These are phyloP conservation scores for Agaricales sp. DNA, from an alignment of 1,284 basidiomycete genomes.

Conservation along the genomic window DNA sequence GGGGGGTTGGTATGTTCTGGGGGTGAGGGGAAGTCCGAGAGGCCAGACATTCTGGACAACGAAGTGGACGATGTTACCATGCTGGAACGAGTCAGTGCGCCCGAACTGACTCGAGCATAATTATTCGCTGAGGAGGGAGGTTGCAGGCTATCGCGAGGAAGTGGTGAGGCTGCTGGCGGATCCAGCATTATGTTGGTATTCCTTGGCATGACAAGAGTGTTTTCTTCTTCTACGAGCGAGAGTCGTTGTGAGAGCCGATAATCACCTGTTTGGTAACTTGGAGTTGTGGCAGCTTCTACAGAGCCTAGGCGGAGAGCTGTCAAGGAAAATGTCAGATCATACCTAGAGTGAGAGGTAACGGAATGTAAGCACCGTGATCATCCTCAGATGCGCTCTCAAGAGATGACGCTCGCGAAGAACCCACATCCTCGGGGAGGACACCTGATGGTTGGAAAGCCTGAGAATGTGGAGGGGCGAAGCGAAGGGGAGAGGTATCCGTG, in stretches of 20 bases:
- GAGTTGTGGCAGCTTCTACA: slow-evolving; percentile 42
- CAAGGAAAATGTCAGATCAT: slow-evolving; percentile 10
- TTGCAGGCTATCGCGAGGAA: slow-evolving; percentile 23
- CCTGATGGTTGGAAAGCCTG: slow-evolving; percentile 27
- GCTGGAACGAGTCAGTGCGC: slow-evolving; percentile 34
- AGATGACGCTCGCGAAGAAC: slow-evolving; percentile 45
- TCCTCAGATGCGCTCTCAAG: slow-evolving; percentile 29
- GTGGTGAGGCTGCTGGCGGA: slow-evolving; percentile 2
- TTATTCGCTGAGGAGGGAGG: slow-evolving; percentile 25
- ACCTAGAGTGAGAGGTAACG: not conserved
- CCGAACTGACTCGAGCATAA: not conserved
- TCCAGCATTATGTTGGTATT: slow-evolving; percentile 2
- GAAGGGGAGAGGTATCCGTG: not conserved
- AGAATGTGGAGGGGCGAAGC: slow-evolving; percentile 8
- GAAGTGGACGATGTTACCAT: slow-evolving; percentile 52
- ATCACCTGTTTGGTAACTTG: slow-evolving; percentile 28
- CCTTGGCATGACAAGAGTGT: not conserved
- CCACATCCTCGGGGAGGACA: slow-evolving; percentile 56
- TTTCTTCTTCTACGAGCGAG: slow-evolving; percentile 15
- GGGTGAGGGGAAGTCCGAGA: slow-evolving; percentile 67
- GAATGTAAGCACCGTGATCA: slow-evolving; percentile 33
- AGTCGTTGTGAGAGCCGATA: slow-evolving; percentile 30
- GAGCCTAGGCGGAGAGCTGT: slow-evolving; percentile 41
- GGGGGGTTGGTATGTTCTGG: slow-evolving; percentile 29
- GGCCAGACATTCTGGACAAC: slow-evolving; percentile 51